A percentile compares a stretch with the other conserved stretches of the same genome.
These are phyloP conservation scores for Hortiboletus campestris DNA, from an alignment of 768 basidiomycete genomes.

Conservation along the genomic window DNA sequence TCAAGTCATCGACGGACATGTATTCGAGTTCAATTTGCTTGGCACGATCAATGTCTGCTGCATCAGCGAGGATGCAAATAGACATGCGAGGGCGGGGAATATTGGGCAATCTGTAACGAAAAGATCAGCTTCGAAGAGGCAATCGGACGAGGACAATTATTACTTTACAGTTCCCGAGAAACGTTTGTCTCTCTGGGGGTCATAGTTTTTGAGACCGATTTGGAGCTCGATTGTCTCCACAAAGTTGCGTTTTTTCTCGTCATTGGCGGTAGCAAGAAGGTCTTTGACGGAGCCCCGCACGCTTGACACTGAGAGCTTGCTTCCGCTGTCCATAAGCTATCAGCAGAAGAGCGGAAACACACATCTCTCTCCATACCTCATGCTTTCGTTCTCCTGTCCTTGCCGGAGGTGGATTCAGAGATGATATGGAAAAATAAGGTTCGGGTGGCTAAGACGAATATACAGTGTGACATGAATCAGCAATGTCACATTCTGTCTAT, in stretches of 20 bases:
- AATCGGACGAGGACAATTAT: constrained; percentile 16
- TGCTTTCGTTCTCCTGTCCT: constrained; percentile 26
- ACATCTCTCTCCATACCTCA: constrained; percentile 25
- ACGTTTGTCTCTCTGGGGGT: constrained; percentile 99
- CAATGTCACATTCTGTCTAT: constrained; percentile 10
- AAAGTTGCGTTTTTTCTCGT: constrained; percentile 92
- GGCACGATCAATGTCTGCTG: constrained; percentile 96
- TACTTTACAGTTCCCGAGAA: constrained; percentile 99
- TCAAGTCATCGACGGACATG: constrained; percentile 99
- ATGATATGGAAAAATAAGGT: constrained; percentile 29
- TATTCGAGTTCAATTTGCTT: constrained; percentile 98
- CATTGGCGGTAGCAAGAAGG: constrained; percentile 76
- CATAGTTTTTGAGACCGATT: constrained; percentile 98
- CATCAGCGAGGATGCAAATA: constrained; percentile 99
- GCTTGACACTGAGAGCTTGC: constrained; percentile 98
- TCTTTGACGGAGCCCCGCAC: constrained; percentile 98
- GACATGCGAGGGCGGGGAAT: constrained; percentile 99
- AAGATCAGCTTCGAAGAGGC: neutral
- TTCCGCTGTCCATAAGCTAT: constrained; percentile 30
- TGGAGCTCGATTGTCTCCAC: constrained; percentile 96
- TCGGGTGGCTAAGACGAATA: constrained; percentile 31
- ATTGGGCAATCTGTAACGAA: constrained; percentile 72
- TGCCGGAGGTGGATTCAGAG: constrained; percentile 16
- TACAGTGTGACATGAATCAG: constrained; percentile 35
- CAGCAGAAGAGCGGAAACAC: neutral